Percentiles rank a stretch among this genome's conserved stretches.
Evolutionary conservation across 2,329 filamentous ascomycete genomes (phyloP).

Genomic region (Neopestalotiopsis sp.): DNA sequence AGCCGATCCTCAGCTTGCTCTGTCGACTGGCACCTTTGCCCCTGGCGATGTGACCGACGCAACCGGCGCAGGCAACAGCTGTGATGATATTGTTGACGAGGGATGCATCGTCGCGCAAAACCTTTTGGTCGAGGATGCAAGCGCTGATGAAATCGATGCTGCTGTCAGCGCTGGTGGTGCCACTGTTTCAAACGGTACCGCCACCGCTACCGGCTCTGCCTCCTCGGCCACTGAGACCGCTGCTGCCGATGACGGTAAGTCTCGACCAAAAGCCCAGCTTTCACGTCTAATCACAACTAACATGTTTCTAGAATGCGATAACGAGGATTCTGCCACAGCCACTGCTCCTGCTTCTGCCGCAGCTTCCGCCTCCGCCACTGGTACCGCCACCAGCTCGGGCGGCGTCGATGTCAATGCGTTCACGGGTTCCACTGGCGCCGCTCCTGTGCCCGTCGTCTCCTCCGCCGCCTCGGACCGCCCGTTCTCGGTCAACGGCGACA

Average conservation of each 20-base stretch:
- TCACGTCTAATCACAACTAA: background rate
- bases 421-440: conserved; percentile 48
- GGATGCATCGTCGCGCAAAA: conserved; percentile 64
- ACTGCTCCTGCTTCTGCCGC: conserved; percentile 6
- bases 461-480: conserved; percentile 44
- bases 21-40: conserved; percentile 67
- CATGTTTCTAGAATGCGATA: background rate
- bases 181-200: conserved; percentile 21
- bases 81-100: conserved; percentile 53
- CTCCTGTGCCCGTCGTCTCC: conserved; percentile 47
- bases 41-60: conserved; percentile 59
- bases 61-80: conserved; percentile 57
- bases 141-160: conserved; percentile 56
- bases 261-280: background rate
- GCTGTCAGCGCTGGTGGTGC: conserved; percentile 46
- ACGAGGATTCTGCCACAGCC: conserved; percentile 23
- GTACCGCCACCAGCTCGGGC: conserved; percentile 25
- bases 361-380: conserved; percentile 15
- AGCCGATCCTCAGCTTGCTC: conserved; percentile 65
- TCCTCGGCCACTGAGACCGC: conserved; percentile 23
- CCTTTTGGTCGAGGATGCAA: conserved; percentile 60
- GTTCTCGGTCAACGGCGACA: conserved; percentile 60
- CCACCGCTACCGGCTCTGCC: conserved; percentile 3
- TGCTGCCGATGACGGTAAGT: conserved; percentile 20
- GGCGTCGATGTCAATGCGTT: conserved; percentile 51